A percentile compares a stretch with the other conserved stretches of the same genome.
phyloP scores from a whole-genome alignment of 805 yeast genomes.

The Kuraishia ogatae region DNA sequence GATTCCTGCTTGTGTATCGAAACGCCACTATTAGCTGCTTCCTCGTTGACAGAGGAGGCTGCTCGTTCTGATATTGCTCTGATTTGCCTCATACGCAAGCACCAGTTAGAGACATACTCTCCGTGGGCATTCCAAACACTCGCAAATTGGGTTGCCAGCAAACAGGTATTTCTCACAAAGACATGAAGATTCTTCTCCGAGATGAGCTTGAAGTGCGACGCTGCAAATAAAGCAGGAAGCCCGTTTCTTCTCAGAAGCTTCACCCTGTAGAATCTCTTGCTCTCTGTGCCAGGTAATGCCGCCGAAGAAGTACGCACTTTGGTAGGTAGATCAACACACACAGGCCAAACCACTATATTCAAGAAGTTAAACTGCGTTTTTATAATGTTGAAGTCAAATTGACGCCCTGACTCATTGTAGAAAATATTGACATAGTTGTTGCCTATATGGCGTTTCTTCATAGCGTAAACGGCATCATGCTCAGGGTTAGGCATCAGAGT shows the following conservation, averaged over 20 bases:
- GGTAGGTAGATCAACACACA: not conserved
- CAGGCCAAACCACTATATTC: slow-evolving; percentile 68
- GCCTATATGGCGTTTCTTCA: slow-evolving; percentile 81
- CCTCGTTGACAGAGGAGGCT: not conserved
- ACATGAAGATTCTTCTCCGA: slow-evolving; percentile 49
- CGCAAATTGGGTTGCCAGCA: slow-evolving; percentile 65
- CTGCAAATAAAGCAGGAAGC: slow-evolving; percentile 69
- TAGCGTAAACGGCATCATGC: slow-evolving; percentile 32
- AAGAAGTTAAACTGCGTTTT: slow-evolving; percentile 78
- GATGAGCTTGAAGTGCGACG: slow-evolving; percentile 67
- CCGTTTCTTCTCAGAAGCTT: slow-evolving; percentile 57
- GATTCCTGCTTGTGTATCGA: slow-evolving; percentile 2
- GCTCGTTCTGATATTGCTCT: slow-evolving; percentile 7
- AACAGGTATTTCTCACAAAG: slow-evolving; percentile 58
- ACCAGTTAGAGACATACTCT: slow-evolving; percentile 56
- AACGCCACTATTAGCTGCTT: not conserved
- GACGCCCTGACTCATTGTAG: slow-evolving; percentile 65
- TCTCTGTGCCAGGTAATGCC: slow-evolving; percentile 2
- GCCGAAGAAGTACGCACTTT: slow-evolving; percentile 23
- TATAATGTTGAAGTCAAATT: slow-evolving; percentile 63
- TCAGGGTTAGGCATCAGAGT: slow-evolving; percentile 65
- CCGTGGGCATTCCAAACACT: slow-evolving; percentile 63
- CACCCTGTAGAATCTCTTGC: slow-evolving; percentile 42
- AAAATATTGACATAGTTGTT: slow-evolving; percentile 75
- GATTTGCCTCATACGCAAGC: slow-evolving; percentile 53